Conservation (phyloP, 345 rosid genomes). For the Bretschneidera sinensis region DNA sequence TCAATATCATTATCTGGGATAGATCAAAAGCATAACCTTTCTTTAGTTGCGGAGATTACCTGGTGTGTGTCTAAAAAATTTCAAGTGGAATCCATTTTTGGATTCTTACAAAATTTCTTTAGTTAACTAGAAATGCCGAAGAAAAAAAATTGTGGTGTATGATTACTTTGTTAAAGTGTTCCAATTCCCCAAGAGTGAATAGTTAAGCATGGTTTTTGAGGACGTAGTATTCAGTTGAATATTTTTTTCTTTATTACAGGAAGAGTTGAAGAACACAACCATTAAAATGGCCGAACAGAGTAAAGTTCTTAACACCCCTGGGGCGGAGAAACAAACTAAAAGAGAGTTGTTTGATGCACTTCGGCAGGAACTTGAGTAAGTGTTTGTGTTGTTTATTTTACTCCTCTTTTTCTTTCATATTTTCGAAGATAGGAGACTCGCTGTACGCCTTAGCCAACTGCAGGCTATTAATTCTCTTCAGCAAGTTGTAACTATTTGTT, state of each 20-base stretch:
- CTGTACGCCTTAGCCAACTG: neutral
- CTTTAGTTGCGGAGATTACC: too few species aligned
- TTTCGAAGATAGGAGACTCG: neutral
- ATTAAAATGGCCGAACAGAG: slow-evolving; percentile 88
- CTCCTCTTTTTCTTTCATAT: neutral
- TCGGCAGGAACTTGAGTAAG: slow-evolving; percentile 85
- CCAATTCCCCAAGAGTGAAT: neutral
- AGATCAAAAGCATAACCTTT: too few species aligned
- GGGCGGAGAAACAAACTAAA: slow-evolving; percentile 90
- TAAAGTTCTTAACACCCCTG: slow-evolving; percentile 79
- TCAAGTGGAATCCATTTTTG: too few species aligned
- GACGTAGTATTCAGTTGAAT: neutral
- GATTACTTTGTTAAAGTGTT: too few species aligned
- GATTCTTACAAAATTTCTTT: too few species aligned
- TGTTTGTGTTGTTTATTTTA: neutral
- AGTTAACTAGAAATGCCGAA: too few species aligned
- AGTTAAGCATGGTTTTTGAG: neutral
- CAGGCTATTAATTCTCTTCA: neutral
- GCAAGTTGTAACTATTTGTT: too few species aligned
- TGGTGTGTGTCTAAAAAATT: too few species aligned
- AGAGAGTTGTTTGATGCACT: slow-evolving; percentile 84
- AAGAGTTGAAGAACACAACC: slow-evolving; percentile 72
- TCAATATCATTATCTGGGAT: too few species aligned
- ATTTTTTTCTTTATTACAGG: slow-evolving; percentile 32
- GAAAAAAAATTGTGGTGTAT: neutral